A percentile compares a stretch with the other conserved stretches of the same genome.
Evolutionary conservation across 1,139 yeast species (phyloP).

Genomic region (Yamadazyma atmosphaerica): DNA sequence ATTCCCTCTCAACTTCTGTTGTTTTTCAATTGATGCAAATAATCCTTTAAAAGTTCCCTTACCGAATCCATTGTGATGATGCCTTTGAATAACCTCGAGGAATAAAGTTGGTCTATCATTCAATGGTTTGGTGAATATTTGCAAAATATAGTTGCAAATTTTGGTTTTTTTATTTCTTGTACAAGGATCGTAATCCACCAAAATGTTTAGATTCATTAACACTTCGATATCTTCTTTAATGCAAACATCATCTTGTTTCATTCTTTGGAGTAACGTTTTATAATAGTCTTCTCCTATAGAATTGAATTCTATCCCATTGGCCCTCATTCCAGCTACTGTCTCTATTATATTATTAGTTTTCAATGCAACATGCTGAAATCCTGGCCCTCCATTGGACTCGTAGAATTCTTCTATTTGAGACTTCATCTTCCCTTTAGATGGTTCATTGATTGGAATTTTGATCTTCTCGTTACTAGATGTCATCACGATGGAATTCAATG

Average conservation of each 20-base stretch:
- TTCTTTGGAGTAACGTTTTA: slow-evolving; percentile 41
- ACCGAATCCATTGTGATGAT: slow-evolving; percentile 82
- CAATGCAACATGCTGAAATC: slow-evolving; percentile 80
- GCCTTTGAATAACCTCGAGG: slow-evolving; percentile 76
- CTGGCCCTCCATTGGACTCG: slow-evolving; percentile 75
- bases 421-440: slow-evolving; percentile 63
- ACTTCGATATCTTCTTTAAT: slow-evolving; percentile 48
- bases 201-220: slow-evolving; percentile 49
- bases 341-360: slow-evolving; percentile 58
- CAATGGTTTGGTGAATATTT: slow-evolving; percentile 74
- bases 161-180: slow-evolving; percentile 26
- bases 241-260: slow-evolving; percentile 31
- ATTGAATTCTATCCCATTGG: slow-evolving; percentile 72
- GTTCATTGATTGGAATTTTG: slow-evolving; percentile 85
- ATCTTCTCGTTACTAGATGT: slow-evolving; percentile 63
- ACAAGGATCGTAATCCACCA: slow-evolving; percentile 71
- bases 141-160: slow-evolving; percentile 64
- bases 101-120: slow-evolving; percentile 80
- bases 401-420: slow-evolving; percentile 84
- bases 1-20: slow-evolving; percentile 55
- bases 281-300: slow-evolving; percentile 59
- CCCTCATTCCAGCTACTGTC: slow-evolving; percentile 53
- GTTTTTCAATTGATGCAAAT: slow-evolving; percentile 73
- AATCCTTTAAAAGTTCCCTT: slow-evolving; percentile 83
- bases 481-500: slow-evolving; percentile 76